Base-by-base conservation (phyloP, 2,329 filamentous ascomycete genomes). In the Aspergillus quadrilineatus region DNA sequence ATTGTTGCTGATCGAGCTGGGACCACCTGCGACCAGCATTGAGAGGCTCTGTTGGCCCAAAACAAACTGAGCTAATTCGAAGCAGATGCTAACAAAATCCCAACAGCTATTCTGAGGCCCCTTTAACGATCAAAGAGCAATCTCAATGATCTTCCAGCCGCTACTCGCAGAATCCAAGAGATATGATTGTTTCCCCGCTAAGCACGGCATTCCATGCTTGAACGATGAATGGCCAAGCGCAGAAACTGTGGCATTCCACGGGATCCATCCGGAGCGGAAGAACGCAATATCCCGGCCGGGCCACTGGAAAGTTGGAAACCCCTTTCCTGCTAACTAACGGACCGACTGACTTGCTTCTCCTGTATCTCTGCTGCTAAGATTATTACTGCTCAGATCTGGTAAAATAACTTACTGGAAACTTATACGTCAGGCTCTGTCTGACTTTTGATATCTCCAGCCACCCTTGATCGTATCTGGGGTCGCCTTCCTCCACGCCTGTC, bases 401-500 rank as follows among this genome's bases (percentile, higher is more conserved):
- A 57, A 60, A 58, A 60, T 60, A 59, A 62, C 58, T 57, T 57
- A 60, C 58, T 59, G 50, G 56, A 55, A 53, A 56, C 30, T 56
- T 55, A 52, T 60, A 55, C 60, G 45, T 46, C 57, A 49, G 49
- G 34, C 52, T 43, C 54, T 45, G 50, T 49, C 50, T 53, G 47
- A 48, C 46, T 56, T 52, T 57, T 50, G 57, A 46, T 51, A 51
- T 42, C 53, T 46, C 55, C 37, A 32, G 53, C 45, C 48, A 45
- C 41, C 44, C 34, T 55, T 43, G 28, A 37, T 60, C 36, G 43
- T 41, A 41, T 60, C 53, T 59, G 60, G 56, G 54, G 53, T 55
- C 56, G 52, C 53, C 50, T 53, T 61, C 61, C 61, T 66, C 65
- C 62, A 64, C 64, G 63, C 53, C 59, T 48, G 57, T 60, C 61